Conservation (phyloP, 441 rosid genomes). For the Sinapis alba region DNA sequence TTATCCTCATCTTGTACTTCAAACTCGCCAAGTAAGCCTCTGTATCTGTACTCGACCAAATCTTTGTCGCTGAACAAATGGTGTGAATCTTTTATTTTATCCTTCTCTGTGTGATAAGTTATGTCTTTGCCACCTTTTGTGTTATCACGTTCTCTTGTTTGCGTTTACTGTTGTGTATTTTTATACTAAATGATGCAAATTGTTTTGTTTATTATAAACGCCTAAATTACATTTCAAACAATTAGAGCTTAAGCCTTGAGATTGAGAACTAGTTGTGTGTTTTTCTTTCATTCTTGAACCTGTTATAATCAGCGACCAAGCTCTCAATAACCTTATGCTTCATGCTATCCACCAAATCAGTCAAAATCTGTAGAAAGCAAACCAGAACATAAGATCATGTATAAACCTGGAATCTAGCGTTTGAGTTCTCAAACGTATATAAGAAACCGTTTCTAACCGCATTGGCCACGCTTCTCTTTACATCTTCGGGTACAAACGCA, state of each 20-base stretch:
- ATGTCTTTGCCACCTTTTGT: not conserved
- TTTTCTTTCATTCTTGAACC: conserved; percentile 58
- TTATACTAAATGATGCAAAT: not conserved
- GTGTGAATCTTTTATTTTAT: conserved; percentile 18
- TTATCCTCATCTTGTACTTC: conserved; percentile 74
- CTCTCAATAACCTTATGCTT: conserved; percentile 76
- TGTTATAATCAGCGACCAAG: conserved; percentile 78
- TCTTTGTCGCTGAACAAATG: conserved; percentile 3
- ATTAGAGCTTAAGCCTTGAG: not conserved
- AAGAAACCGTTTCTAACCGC: conserved; percentile 48
- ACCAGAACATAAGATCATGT: not conserved
- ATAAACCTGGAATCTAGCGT: not conserved
- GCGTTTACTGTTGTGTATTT: not conserved
- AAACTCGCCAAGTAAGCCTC: conserved; percentile 61
- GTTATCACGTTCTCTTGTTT: not conserved
- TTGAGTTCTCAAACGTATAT: not conserved
- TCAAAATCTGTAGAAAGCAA: conserved; percentile 52
- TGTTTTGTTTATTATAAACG: not conserved
- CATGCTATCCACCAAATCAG: conserved; percentile 72
- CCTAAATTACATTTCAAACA: not conserved
- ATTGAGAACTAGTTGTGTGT: not conserved
- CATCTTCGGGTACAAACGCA: conserved; percentile 68
- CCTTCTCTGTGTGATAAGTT: conserved; percentile 24
- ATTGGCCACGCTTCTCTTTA: conserved; percentile 61
- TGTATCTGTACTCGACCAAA: conserved; percentile 1